Evolutionary conservation across 192 early-diverging fungal species (phyloP).

Genomic region (Coemansia sp.): DNA sequence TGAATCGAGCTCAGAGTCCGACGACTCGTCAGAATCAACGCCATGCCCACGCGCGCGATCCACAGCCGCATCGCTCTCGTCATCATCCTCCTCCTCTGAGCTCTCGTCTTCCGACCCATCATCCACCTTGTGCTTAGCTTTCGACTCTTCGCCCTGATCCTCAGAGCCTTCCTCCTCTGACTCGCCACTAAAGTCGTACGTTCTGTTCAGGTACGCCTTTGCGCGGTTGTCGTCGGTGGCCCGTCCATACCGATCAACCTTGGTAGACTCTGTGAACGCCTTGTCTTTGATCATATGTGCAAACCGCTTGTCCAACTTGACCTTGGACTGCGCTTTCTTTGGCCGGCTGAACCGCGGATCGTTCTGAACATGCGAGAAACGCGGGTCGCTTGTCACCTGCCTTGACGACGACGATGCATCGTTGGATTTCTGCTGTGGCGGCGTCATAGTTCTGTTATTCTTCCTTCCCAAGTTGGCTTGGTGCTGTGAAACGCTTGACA

Average conservation of each 20-base stretch:
- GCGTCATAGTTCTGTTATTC: conserved; percentile 27
- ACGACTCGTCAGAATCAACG: conserved; percentile 51
- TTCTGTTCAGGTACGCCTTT: conserved; percentile 35
- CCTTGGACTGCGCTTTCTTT: conserved; percentile 78
- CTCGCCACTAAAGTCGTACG: conserved; percentile 59
- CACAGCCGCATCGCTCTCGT: conserved; percentile 25
- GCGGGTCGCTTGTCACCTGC: conserved; percentile 62
- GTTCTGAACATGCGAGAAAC: conserved; percentile 75
- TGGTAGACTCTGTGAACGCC: conserved; percentile 57
- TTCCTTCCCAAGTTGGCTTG: background rate
- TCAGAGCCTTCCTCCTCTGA: conserved; percentile 10
- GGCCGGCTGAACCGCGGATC: conserved; percentile 83
- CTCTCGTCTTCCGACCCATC: conserved; percentile 13
- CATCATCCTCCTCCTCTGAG: conserved; percentile 21
- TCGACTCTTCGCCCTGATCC: conserved; percentile 11
- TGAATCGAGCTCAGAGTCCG: conserved; percentile 32
- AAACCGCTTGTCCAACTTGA: conserved; percentile 90
- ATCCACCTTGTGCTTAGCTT: conserved; percentile 16
- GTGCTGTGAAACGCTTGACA: background rate
- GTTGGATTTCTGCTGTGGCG: conserved; percentile 25
- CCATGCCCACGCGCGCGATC: conserved; percentile 85
- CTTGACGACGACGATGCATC: conserved; percentile 38
- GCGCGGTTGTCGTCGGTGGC: conserved; percentile 33
- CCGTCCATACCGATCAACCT: conserved; percentile 49
- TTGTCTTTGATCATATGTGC: conserved; percentile 74